phyloP scores from a whole-genome alignment of 495 filamentous ascomycete genomes.

The Podospora anserina region DNA sequence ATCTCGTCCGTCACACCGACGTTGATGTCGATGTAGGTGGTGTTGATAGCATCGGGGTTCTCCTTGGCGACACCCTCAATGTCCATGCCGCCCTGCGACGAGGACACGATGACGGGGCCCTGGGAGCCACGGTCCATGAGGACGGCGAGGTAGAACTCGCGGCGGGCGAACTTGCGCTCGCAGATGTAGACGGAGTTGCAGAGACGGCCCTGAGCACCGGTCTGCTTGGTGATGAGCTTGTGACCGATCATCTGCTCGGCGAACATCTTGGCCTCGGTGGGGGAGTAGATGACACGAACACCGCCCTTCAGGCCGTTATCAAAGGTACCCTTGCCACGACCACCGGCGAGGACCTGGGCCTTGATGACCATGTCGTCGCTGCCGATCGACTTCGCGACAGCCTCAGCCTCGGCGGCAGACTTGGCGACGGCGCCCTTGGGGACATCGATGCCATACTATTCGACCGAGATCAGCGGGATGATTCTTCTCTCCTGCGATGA shows the following conservation, averaged over 20 bases:
- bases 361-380: slow-evolving; percentile 99
- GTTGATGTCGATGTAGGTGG: slow-evolving; percentile 90
- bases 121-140: slow-evolving; percentile 95
- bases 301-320: slow-evolving; percentile 98
- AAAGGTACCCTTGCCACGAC: slow-evolving; percentile 93
- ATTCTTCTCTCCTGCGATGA: slow-evolving; percentile 3
- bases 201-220: slow-evolving; percentile 81
- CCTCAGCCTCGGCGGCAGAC: slow-evolving; percentile 82
- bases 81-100: slow-evolving; percentile 97
- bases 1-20: slow-evolving; percentile 93
- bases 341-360: slow-evolving; percentile 96
- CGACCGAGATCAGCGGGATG: background rate
- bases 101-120: slow-evolving; percentile 91
- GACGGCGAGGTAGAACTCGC: slow-evolving; percentile 97
- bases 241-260: slow-evolving; percentile 99
- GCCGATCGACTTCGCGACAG: slow-evolving; percentile 81
- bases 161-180: slow-evolving; percentile 98
- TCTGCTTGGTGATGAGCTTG: slow-evolving; percentile 99
- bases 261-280: slow-evolving; percentile 85
- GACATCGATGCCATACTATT: slow-evolving; percentile 88
- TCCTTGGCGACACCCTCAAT: slow-evolving; percentile 98
- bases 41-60: slow-evolving; percentile 90
- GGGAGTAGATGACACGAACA: slow-evolving; percentile 96
- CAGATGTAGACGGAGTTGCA: slow-evolving; percentile 98
- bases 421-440: slow-evolving; percentile 83